Base-by-base conservation (phyloP, 1,284 basidiomycete species). In the Rugiboletus extremiorientalis region DNA sequence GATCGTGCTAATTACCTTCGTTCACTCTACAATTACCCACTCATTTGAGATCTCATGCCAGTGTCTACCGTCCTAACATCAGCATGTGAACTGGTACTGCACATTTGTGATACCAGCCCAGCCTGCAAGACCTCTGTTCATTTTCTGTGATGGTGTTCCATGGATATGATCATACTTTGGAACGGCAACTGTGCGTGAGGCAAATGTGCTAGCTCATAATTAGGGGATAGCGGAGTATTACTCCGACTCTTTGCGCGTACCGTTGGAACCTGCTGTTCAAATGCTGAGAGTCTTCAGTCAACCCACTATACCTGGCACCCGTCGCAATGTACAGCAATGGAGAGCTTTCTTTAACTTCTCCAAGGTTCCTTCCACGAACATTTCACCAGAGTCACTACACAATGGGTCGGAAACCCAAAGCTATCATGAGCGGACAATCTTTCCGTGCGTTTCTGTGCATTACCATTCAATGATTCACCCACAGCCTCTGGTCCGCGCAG, bases 371-470 rank as follows among this genome's bases (percentile, higher is more conserved):
- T 77, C 77, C 1, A 63, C 78, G 30, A 74, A 77, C 10, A 72
- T 77, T 1, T 74, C 77, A 53, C 66, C 67, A n/a, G n/a, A n/a
- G n/a, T n/a, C n/a, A n/a, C n/a, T n/a, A 15, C 59, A 62, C 23
- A 57, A 68, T 36, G 64, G 62, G 50, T 59, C 69, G 28, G 65
- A 69, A 43, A 66, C 64, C 6, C 79, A 83, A 58, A 76, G 71
- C 8, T 83, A 83, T 61, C 83, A 84, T 63, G 85, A 88, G 58
- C 76, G 80, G 58, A 89, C 85, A 74, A 82, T 93, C 60, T 79
- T 96, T 57, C 92, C 91, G 93, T 95, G 72, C 71, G 91, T 81
- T 42, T 34, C 48, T 41, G 33, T 46, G 20, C 22, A 46, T 52
- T 44, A 23, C 28, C 25, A 14, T 15, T 28, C 27, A 20, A 10